phyloP scores from a whole-genome alignment of 208 protist genomes.

The Leishmania braziliensis region DNA sequence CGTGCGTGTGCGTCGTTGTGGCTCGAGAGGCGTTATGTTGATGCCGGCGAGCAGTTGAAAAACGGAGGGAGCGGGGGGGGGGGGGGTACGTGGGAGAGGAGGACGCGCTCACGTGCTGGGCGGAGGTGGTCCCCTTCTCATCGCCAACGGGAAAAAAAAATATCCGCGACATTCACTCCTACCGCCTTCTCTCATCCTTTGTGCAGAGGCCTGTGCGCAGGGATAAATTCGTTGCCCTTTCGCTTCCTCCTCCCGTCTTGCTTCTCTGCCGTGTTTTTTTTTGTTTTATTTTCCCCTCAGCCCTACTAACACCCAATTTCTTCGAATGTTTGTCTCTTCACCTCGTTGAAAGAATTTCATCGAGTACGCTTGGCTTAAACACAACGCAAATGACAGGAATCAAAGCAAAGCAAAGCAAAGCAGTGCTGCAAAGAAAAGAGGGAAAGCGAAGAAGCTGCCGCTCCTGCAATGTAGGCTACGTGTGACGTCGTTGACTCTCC shows the following conservation, averaged over 20 bases:
- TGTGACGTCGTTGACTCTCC: neutral
- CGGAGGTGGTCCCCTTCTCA: neutral
- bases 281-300: neutral
- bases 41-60: neutral
- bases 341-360: neutral
- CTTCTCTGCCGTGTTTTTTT: neutral
- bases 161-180: neutral
- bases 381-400: no score
- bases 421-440: neutral
- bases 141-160: neutral
- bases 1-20: constrained; percentile 1
- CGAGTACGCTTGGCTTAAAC: neutral
- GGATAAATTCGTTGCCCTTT: no score
- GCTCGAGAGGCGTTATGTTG: neutral
- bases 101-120: neutral
- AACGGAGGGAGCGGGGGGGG: neutral
- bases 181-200: no score
- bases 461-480: neutral
- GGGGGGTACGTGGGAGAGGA: neutral
- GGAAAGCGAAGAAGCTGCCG: neutral
- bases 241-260: neutral
- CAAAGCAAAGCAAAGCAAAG: no score
- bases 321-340: neutral
- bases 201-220: no score
- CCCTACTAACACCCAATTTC: no score